Conservation (phyloP, 164 flowering plant species). For the Platanus orientalis region DNA sequence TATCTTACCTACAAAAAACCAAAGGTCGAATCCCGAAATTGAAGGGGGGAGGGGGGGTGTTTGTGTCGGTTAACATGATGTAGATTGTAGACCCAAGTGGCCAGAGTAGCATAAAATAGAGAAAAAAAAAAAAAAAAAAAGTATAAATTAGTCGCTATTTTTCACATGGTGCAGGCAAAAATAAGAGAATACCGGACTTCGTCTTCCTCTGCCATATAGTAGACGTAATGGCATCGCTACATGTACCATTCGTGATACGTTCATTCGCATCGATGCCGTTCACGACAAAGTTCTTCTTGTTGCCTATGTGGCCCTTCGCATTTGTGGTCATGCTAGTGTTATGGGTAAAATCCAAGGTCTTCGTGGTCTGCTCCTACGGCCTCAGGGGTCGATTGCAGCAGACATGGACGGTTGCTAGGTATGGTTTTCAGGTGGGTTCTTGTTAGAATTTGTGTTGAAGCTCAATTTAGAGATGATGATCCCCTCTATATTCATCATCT, state of each 20-base stretch:
- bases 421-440: conserved; percentile 74
- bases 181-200: conserved; percentile 57
- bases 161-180: conserved; percentile 33
- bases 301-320: conserved; percentile 53
- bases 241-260: conserved; percentile 58
- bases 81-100: too few relatives aligned
- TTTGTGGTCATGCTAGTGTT: conserved; percentile 42
- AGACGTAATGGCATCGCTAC: conserved; percentile 59
- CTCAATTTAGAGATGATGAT: neutral
- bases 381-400: conserved; percentile 59
- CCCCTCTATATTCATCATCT: neutral
- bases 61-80: too few relatives aligned
- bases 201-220: conserved; percentile 86
- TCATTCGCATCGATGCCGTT: conserved; percentile 55
- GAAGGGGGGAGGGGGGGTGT: too few relatives aligned
- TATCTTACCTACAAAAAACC: too few relatives aligned
- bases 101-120: neutral
- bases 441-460: neutral
- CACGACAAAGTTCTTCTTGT: conserved; percentile 33
- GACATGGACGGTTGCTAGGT: conserved; percentile 82
- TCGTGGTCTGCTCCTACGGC: conserved; percentile 49
- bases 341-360: conserved; percentile 73
- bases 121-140: neutral
- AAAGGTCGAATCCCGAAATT: too few relatives aligned
- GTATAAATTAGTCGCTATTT: neutral